A percentile compares a stretch with the other conserved stretches of the same genome.
Conservation (phyloP, 2,329 filamentous ascomycete species). For the Xylaria sp. region DNA sequence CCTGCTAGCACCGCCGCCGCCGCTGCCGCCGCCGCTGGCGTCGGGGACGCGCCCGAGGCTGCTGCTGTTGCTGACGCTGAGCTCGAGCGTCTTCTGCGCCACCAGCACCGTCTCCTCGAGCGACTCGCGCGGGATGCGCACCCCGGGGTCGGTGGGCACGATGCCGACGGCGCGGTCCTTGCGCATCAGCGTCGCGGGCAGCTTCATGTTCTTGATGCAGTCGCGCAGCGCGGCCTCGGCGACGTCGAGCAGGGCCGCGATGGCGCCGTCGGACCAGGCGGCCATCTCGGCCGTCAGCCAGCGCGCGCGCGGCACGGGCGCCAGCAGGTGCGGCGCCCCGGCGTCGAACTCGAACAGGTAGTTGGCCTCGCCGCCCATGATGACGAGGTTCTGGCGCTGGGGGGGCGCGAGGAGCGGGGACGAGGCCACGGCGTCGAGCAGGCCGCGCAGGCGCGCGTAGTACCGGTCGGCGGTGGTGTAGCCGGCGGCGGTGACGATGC, state of each 20-base stretch:
- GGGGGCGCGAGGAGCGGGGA: constrained; percentile 61
- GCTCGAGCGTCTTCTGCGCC: constrained; percentile 88
- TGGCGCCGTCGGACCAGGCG: constrained; percentile 75
- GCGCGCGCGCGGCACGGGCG: constrained; percentile 64
- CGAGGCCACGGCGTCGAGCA: constrained; percentile 75
- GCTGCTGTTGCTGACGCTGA: constrained; percentile 66
- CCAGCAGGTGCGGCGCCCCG: constrained; percentile 66
- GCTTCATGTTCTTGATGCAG: constrained; percentile 76
- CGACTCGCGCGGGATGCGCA: constrained; percentile 80
- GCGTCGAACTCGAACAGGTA: constrained; percentile 84
- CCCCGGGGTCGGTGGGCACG: constrained; percentile 63
- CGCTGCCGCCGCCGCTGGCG: no score
- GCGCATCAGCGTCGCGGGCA: constrained; percentile 79
- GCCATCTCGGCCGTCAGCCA: constrained; percentile 83
- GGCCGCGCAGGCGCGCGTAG: constrained; percentile 81
- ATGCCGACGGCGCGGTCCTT: constrained; percentile 88
- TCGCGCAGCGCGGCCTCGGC: constrained; percentile 83
- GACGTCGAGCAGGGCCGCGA: constrained; percentile 80
- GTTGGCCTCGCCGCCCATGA: constrained; percentile 96
- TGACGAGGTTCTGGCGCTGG: constrained; percentile 78
- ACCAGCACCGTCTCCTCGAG: constrained; percentile 96
- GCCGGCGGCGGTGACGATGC: constrained; percentile 94
- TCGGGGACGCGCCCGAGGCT: no score
- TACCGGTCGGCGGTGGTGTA: constrained; percentile 89
- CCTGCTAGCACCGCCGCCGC: not conserved